Evolutionary conservation across 768 basidiomycete species (phyloP).

Genomic region (Strobilomyces echinocephalus): DNA sequence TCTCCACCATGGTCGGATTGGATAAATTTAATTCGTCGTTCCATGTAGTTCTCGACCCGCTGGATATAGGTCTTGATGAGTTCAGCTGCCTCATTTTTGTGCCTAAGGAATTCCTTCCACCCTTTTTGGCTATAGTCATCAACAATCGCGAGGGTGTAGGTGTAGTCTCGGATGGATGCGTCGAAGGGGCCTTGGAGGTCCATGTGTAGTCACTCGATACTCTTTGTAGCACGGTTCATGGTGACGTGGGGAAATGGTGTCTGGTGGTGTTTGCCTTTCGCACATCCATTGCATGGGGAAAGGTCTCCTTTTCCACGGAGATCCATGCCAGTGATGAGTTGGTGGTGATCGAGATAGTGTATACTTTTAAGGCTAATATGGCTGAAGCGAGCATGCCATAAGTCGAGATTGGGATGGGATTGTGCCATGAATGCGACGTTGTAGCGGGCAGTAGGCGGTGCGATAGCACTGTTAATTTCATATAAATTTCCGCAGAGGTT

Average conservation of each 20-base stretch:
- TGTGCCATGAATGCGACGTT: neutral
- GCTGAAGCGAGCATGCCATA: slow-evolving; percentile 6
- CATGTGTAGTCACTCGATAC: neutral
- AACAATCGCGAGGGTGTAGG: slow-evolving; percentile 2
- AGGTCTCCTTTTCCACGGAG: slow-evolving; percentile 1
- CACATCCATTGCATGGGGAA: slow-evolving; percentile 3
- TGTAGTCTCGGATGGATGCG: slow-evolving; percentile 3
- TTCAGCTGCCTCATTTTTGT: neutral
- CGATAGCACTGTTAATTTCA: slow-evolving; percentile 5
- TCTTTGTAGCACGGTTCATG: neutral
- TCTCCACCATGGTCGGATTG: neutral
- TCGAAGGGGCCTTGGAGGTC: neutral
- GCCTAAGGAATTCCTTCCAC: slow-evolving; percentile 9
- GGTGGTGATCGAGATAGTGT: slow-evolving; percentile 1
- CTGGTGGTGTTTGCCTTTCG: slow-evolving; percentile 10
- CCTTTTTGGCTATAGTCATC: slow-evolving; percentile 10
- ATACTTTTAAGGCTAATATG: slow-evolving; percentile 9
- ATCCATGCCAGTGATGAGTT: slow-evolving; percentile 6
- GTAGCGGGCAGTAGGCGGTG: neutral
- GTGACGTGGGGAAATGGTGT: neutral
- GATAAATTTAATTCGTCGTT: neutral
- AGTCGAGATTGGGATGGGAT: neutral
- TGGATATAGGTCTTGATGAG: slow-evolving; percentile 2
- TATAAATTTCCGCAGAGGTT: slow-evolving; percentile 4
- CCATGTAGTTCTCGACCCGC: neutral